Evolutionary conservation across 345 rosid genomes (phyloP).

Genomic region (Angophora floribunda): DNA sequence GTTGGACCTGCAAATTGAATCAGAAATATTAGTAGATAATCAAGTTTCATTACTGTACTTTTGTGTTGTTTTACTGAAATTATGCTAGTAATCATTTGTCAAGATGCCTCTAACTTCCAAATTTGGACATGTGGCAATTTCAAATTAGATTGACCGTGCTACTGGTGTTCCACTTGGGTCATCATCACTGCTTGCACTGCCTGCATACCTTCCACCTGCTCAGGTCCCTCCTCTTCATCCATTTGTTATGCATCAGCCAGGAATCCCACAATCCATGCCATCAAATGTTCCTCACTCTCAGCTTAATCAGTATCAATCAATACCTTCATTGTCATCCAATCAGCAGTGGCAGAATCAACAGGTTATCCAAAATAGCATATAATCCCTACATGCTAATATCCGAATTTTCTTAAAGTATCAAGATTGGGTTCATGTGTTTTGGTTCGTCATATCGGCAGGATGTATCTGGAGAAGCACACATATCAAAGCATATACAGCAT

Average conservation of each 20-base stretch:
- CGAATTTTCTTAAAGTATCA: background rate
- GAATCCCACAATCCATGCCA: slow-evolving; percentile 50
- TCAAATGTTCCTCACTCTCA: slow-evolving; percentile 56
- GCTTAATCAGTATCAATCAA: slow-evolving; percentile 42
- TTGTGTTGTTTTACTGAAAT: background rate
- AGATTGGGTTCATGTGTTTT: background rate
- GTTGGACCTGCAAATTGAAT: background rate
- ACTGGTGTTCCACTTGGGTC: slow-evolving; percentile 44
- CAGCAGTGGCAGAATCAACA: slow-evolving; percentile 72
- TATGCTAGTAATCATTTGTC: background rate
- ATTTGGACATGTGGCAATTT: background rate
- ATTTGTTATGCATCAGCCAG: slow-evolving; percentile 68
- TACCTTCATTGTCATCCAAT: slow-evolving; percentile 30
- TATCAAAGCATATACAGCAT: slow-evolving; percentile 38
- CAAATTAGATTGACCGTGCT: slow-evolving; percentile 31
- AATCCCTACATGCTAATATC: background rate
- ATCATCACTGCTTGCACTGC: slow-evolving; percentile 55
- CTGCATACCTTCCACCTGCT: slow-evolving; percentile 61
- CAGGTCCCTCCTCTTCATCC: slow-evolving; percentile 75
- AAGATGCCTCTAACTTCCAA: background rate
- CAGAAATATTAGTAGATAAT: background rate
- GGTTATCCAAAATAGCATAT: slow-evolving; percentile 17
- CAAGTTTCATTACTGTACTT: background rate
- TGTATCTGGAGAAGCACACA: slow-evolving; percentile 35
- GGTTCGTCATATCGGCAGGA: slow-evolving; percentile 21